Evolutionary conservation across 2,329 filamentous ascomycete species (phyloP).

Genomic region (Byssoonygena ceratinophila): DNA sequence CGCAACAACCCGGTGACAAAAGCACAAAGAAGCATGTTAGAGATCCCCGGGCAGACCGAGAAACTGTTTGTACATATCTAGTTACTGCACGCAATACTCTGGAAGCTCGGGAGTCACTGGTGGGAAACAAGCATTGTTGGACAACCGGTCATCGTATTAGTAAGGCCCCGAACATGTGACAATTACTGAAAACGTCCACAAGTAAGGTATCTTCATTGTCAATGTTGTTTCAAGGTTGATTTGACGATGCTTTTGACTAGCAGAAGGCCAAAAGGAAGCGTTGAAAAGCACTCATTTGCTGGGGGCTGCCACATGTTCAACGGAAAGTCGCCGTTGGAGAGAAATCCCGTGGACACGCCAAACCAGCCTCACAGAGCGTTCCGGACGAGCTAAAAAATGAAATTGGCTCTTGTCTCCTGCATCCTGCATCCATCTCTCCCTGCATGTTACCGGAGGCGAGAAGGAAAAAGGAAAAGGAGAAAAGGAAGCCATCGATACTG

Average conservation of each 20-base stretch:
- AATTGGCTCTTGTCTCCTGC: neutral
- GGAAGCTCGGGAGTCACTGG: neutral
- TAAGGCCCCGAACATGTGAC: conserved; percentile 2
- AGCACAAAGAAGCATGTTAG: neutral
- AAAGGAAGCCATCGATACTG: too few species aligned
- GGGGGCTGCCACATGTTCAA: conserved; percentile 5
- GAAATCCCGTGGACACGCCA: neutral
- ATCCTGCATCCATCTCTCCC: neutral
- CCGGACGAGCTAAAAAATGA: neutral
- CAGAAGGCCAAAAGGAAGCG: neutral
- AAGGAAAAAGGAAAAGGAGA: neutral
- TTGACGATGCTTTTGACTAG: too few species aligned
- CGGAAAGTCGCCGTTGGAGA: neutral
- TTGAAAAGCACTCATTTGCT: neutral
- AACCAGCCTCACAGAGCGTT: conserved; percentile 7
- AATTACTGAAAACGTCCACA: conserved; percentile 5
- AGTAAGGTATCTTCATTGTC: too few species aligned
- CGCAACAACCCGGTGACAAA: neutral
- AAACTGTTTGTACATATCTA: neutral
- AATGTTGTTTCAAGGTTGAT: too few species aligned
- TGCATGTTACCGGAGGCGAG: neutral
- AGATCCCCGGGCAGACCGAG: neutral
- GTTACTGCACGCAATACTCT: neutral
- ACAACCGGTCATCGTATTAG: neutral
- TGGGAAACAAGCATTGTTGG: neutral